Conservation (phyloP, 2,329 filamentous ascomycete species). For the Paracorniculantispora psalliotae region DNA sequence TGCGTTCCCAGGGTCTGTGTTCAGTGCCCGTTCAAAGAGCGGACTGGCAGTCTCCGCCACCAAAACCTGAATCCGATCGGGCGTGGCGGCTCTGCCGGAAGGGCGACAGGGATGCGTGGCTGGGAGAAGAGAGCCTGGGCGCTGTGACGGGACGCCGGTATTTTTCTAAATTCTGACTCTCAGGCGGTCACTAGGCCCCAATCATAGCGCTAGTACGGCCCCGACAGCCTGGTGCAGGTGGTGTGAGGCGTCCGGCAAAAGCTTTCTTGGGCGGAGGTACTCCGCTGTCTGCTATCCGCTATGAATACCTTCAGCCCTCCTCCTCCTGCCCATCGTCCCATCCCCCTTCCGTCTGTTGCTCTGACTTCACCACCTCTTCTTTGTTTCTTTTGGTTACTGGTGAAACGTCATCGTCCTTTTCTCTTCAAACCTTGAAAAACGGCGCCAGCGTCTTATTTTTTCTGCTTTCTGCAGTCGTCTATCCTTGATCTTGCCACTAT, state of each 20-base stretch:
- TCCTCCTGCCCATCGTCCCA: not conserved
- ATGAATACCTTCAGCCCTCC: not conserved
- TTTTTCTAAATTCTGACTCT: not conserved
- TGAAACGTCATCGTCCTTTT: not conserved
- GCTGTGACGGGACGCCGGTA: no score
- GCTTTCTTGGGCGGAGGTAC: not conserved
- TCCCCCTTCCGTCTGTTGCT: not conserved
- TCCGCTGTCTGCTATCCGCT: no score
- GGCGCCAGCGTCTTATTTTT: not conserved
- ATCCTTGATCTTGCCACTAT: not conserved
- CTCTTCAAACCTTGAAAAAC: not conserved
- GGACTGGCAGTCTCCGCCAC: no score
- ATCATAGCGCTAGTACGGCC: not conserved
- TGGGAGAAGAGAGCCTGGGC: no score
- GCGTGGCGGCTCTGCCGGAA: constrained; percentile 12
- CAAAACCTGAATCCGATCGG: constrained; percentile 8
- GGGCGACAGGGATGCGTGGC: not conserved
- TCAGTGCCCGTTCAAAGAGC: no score
- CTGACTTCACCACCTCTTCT: not conserved
- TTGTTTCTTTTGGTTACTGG: not conserved
- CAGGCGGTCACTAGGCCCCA: not conserved
- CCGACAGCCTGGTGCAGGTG: not conserved
- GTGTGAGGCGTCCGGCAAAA: not conserved
- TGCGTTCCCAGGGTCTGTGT: no score
- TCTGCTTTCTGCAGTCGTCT: not conserved